phyloP scores from a whole-genome alignment of 2,329 filamentous ascomycete species.

The Periconia sp. region DNA sequence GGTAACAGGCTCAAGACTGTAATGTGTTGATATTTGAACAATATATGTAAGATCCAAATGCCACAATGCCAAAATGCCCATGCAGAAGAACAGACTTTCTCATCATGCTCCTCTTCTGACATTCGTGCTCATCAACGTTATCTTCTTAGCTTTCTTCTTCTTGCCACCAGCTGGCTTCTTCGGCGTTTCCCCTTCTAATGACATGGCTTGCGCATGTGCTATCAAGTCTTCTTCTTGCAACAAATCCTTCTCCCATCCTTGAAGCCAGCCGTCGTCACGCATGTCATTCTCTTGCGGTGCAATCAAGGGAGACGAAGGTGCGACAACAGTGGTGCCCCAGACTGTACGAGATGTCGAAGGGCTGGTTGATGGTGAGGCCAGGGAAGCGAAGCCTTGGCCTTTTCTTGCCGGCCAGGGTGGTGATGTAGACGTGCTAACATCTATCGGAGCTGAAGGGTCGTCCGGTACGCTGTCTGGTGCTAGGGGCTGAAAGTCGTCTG shows the following conservation, averaged over 20 bases:
- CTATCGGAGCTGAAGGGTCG: conserved; percentile 30
- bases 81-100: not conserved
- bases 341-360: conserved; percentile 80
- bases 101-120: conserved; percentile 60
- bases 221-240: conserved; percentile 63
- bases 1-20: too few species aligned
- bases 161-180: conserved; percentile 51
- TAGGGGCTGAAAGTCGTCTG: conserved; percentile 53
- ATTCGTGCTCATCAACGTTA: conserved; percentile 72
- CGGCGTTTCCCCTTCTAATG: conserved; percentile 32
- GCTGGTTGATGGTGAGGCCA: conserved; percentile 82
- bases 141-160: conserved; percentile 72
- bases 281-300: conserved; percentile 47
- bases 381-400: conserved; percentile 64
- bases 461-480: conserved; percentile 34
- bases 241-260: conserved; percentile 81
- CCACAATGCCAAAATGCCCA: too few species aligned
- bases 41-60: too few species aligned
- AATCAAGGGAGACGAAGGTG: conserved; percentile 62
- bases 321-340: conserved; percentile 83
- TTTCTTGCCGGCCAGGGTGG: conserved; percentile 61
- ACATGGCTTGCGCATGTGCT: conserved; percentile 54
- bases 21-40: too few species aligned
- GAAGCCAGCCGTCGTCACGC: conserved; percentile 82
- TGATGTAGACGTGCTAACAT: conserved; percentile 47